These are phyloP conservation scores for Ogataea pignaliae DNA, from an alignment of 805 yeast genomes.

Conservation along the genomic window DNA sequence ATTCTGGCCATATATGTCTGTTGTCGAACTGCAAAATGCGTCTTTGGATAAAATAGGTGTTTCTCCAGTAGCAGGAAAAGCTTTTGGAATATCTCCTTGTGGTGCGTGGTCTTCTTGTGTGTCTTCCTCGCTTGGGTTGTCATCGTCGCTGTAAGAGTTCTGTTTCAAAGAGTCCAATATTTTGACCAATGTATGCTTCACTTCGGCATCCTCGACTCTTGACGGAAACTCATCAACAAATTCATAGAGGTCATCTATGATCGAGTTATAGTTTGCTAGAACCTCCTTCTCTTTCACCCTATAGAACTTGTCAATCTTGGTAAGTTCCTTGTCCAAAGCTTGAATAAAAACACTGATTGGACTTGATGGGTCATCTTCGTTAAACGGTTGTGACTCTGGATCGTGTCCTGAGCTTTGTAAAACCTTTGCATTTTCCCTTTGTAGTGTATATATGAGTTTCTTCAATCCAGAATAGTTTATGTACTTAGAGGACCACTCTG, in stretches of 20 bases:
- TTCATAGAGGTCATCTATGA: constrained; percentile 59
- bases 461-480: constrained; percentile 86
- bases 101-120: no score
- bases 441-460: constrained; percentile 77
- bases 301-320: constrained; percentile 74
- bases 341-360: constrained; percentile 57
- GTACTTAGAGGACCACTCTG: constrained; percentile 94
- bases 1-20: neutral
- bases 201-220: constrained; percentile 11
- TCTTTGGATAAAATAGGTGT: constrained; percentile 15
- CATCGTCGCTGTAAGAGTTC: constrained; percentile 7
- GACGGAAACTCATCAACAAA: constrained; percentile 42
- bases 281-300: constrained; percentile 58
- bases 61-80: neutral
- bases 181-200: constrained; percentile 11
- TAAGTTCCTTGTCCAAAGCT: constrained; percentile 74
- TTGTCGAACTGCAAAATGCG: constrained; percentile 14
- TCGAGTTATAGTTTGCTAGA: constrained; percentile 46
- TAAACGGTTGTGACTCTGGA: constrained; percentile 25
- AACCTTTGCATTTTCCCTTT: constrained; percentile 49
- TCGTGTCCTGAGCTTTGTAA: constrained; percentile 19
- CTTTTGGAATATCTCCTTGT: no score
- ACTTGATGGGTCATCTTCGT: constrained; percentile 33
- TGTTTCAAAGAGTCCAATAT: constrained; percentile 13
- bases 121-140: neutral